phyloP scores from a whole-genome alignment of 345 rosid genomes.

The Stellera chamaejasme region DNA sequence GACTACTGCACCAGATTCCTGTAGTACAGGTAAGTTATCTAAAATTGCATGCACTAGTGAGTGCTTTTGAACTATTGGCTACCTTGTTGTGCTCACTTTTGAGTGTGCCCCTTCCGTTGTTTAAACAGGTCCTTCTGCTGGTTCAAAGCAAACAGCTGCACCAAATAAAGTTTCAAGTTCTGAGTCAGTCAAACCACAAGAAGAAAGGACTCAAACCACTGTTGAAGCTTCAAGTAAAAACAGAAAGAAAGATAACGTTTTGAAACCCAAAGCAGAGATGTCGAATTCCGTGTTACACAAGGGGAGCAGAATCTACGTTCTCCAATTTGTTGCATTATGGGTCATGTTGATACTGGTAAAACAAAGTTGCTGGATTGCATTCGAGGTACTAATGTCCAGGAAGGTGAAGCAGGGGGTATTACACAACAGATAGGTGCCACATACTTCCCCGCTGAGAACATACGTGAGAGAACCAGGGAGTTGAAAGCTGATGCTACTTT shows the following conservation, averaged over 20 bases:
- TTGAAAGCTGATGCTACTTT: constrained; percentile 86
- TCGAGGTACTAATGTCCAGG: constrained; percentile 96
- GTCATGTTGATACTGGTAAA: constrained; percentile 98
- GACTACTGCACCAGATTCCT: constrained; percentile 25
- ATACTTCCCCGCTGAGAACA: constrained; percentile 87
- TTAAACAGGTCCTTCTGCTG: constrained; percentile 19
- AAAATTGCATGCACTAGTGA: not conserved
- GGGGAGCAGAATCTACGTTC: constrained; percentile 67
- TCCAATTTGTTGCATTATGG: constrained; percentile 96
- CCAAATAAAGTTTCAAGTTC: constrained; percentile 19
- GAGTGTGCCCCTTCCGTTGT: constrained; percentile 1
- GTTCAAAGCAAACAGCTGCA: constrained; percentile 26
- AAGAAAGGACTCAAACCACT: not conserved
- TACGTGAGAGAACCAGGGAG: constrained; percentile 90
- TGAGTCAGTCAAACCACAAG: constrained; percentile 23
- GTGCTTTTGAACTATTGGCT: constrained; percentile 1
- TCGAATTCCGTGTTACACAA: constrained; percentile 27
- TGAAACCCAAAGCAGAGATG: constrained; percentile 27
- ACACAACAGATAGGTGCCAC: constrained; percentile 99
- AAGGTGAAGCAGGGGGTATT: constrained; percentile 99
- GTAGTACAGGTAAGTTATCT: constrained; percentile 29
- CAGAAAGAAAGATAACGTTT: constrained; percentile 25
- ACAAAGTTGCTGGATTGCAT: constrained; percentile 94
- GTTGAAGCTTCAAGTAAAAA: constrained; percentile 19
- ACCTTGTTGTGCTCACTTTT: constrained; percentile 5